Evolutionary conservation across 495 filamentous ascomycete genomes (phyloP).

Genomic region (Aspergillus sclerotiicarbonarius): DNA sequence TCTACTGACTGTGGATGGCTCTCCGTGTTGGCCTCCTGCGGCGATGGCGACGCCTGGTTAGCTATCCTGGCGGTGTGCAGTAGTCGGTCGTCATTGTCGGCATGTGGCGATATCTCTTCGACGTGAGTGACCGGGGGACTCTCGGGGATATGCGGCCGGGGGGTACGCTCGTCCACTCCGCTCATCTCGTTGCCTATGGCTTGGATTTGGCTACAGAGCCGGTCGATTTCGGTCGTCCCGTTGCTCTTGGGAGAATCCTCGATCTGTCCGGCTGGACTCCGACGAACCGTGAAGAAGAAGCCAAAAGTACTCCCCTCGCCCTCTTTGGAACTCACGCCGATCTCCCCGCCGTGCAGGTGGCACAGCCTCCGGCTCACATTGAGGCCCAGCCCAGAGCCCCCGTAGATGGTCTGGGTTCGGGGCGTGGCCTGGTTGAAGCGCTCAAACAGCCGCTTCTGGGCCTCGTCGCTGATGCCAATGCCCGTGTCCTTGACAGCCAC

Average conservation of each 20-base stretch:
- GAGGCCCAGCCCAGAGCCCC: slow-evolving; percentile 77
- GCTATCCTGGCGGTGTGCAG: too few species aligned
- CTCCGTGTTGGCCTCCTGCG: too few species aligned
- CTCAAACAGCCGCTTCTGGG: slow-evolving; percentile 73
- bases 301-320: slow-evolving; percentile 79
- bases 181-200: slow-evolving; percentile 16
- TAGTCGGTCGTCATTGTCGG: too few species aligned
- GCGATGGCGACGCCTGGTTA: too few species aligned
- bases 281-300: slow-evolving; percentile 70
- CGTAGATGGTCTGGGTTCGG: slow-evolving; percentile 76
- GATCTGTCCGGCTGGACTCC: slow-evolving; percentile 29
- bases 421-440: slow-evolving; percentile 80
- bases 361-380: slow-evolving; percentile 78
- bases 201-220: slow-evolving; percentile 24
- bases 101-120: too few species aligned
- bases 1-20: too few species aligned
- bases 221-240: slow-evolving; percentile 14
- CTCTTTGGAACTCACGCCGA: slow-evolving; percentile 70
- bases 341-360: slow-evolving; percentile 80
- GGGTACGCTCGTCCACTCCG: too few species aligned
- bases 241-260: slow-evolving; percentile 21
- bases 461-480: slow-evolving; percentile 68
- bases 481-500: slow-evolving; percentile 78
- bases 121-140: too few species aligned
- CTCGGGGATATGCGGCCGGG: too few species aligned